These are phyloP conservation scores for Fusarium multiceps DNA, from an alignment of 2,329 filamentous ascomycete species.

Conservation along the genomic window DNA sequence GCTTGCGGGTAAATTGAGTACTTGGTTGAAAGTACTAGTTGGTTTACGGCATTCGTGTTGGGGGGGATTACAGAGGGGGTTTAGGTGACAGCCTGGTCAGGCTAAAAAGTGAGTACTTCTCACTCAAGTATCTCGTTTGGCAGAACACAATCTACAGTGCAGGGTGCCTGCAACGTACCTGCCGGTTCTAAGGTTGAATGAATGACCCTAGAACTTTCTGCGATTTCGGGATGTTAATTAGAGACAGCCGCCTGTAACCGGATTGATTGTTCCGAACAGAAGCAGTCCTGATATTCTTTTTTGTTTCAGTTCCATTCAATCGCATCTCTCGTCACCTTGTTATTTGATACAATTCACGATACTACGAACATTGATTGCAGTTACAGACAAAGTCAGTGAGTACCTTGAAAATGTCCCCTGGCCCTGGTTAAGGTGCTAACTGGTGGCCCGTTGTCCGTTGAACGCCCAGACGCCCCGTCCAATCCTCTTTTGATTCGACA, in stretches of 20 bases:
- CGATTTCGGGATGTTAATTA: conserved; percentile 15
- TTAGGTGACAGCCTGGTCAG: conserved; percentile 23
- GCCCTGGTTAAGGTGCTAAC: conserved; percentile 12
- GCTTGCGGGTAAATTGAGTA: conserved; percentile 20
- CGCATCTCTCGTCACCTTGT: neutral
- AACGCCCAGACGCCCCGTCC: conserved; percentile 36
- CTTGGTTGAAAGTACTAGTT: conserved; percentile 8
- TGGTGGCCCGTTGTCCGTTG: conserved; percentile 38
- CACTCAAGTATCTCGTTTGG: conserved; percentile 17
- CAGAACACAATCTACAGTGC: conserved; percentile 10
- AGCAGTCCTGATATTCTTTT: neutral
- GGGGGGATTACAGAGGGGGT: neutral
- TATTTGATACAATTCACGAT: neutral
- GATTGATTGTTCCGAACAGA: conserved; percentile 10
- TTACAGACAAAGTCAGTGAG: neutral
- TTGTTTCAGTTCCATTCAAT: neutral
- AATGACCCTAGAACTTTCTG: neutral
- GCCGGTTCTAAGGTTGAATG: neutral
- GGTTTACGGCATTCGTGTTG: neutral
- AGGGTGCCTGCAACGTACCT: conserved; percentile 19
- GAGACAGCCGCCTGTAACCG: conserved; percentile 16
- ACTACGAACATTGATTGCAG: neutral
- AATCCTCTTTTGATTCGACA: conserved; percentile 46
- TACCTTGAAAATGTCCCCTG: conserved; percentile 18
- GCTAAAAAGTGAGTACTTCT: conserved; percentile 34